Conservation (phyloP, 495 filamentous ascomycete genomes). For the Viridothelium virens region DNA sequence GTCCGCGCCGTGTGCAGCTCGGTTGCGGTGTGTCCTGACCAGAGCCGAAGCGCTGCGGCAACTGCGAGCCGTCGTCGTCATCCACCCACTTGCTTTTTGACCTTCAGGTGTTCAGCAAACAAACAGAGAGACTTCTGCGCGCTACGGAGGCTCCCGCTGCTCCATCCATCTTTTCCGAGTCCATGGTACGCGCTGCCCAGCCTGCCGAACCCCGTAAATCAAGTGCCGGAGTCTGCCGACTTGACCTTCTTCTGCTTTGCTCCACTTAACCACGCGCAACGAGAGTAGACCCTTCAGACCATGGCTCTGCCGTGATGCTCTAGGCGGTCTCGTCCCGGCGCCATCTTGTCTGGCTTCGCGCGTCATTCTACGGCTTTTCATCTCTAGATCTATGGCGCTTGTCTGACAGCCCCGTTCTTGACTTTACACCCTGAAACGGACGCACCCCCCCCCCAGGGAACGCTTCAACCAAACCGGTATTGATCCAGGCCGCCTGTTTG, state of each 20-base stretch:
- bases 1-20: not conserved
- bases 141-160: slow-evolving; percentile 4
- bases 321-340: slow-evolving; percentile 1
- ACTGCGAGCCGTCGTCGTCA: slow-evolving; percentile 3
- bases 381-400: slow-evolving; percentile 3
- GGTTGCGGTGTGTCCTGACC: not conserved
- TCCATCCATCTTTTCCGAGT: not conserved
- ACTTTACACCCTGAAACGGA: slow-evolving; percentile 6
- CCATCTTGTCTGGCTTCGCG: slow-evolving; percentile 6
- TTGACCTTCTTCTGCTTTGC: not conserved
- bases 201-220: not conserved
- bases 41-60: not conserved
- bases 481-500: slow-evolving; percentile 5
- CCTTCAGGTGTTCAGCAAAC: not conserved
- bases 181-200: not conserved
- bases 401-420: slow-evolving; percentile 7
- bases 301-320: not conserved
- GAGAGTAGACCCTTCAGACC: not conserved
- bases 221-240: slow-evolving; percentile 8
- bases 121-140: not conserved
- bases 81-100: not conserved
- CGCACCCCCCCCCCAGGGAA: slow-evolving; percentile 1
- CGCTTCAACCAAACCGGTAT: not conserved
- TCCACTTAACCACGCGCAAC: not conserved
- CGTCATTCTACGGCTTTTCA: not conserved